A percentile compares a stretch with the other conserved stretches of the same genome.
Conservation (phyloP, 352 stramenopile species). For the Phytophthora uliginosa region DNA sequence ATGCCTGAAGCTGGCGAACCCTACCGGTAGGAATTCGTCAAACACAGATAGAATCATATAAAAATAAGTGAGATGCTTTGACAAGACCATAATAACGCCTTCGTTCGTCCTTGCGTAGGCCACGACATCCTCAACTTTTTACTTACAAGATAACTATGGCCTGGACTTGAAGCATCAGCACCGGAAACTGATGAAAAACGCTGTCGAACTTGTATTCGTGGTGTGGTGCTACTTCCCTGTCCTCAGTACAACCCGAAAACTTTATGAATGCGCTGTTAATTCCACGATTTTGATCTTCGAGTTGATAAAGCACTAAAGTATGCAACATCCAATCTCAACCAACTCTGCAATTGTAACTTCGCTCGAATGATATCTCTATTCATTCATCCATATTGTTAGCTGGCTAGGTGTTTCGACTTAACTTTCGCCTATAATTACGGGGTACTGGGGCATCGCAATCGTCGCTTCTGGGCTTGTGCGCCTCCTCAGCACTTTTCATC, state of each 20-base stretch:
- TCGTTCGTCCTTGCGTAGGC: not conserved
- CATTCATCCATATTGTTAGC: not conserved
- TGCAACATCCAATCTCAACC: not conserved
- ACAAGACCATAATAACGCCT: not conserved
- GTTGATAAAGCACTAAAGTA: no score
- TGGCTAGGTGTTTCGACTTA: slow-evolving; percentile 13
- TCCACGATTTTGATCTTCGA: not conserved
- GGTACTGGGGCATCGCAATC: slow-evolving; percentile 16
- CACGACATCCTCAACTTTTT: not conserved
- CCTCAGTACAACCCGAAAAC: not conserved
- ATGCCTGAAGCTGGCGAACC: not conserved
- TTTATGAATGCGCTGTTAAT: not conserved
- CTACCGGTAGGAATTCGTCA: not conserved
- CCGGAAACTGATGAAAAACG: not conserved
- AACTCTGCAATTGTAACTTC: not conserved
- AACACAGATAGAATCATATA: not conserved
- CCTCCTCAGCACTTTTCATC: slow-evolving; percentile 22
- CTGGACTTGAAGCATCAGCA: not conserved
- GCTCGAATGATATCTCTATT: no score
- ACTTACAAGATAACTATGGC: not conserved
- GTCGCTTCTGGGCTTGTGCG: slow-evolving; percentile 18
- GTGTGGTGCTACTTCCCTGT: not conserved
- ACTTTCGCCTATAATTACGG: slow-evolving; percentile 16
- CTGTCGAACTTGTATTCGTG: no score
- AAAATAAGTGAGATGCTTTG: not conserved